Conservation (phyloP, 352 stramenopile genomes). For the Phytophthora chlamydospora region DNA sequence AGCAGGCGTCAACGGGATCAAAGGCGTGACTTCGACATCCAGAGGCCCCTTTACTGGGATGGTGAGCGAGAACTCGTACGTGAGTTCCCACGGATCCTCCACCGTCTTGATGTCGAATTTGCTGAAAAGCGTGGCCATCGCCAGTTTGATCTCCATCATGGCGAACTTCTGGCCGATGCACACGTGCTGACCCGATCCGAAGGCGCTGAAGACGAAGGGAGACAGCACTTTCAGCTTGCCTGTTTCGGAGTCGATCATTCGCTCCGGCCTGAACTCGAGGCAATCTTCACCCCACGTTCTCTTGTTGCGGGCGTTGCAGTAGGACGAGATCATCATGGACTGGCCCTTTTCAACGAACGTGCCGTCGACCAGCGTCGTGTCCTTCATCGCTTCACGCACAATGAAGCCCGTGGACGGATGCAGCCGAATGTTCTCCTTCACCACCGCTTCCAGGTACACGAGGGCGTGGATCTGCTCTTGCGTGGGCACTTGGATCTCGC, state of each 20-base stretch:
- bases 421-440: slow-evolving; percentile 63
- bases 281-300: slow-evolving; percentile 51
- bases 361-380: slow-evolving; percentile 28
- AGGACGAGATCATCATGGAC: slow-evolving; percentile 18
- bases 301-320: slow-evolving; percentile 23
- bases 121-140: slow-evolving; percentile 49
- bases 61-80: slow-evolving; percentile 48
- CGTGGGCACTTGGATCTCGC: slow-evolving; percentile 25
- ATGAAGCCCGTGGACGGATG: slow-evolving; percentile 56
- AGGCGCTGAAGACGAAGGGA: slow-evolving; percentile 30
- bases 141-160: slow-evolving; percentile 59
- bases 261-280: slow-evolving; percentile 52
- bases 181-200: slow-evolving; percentile 48
- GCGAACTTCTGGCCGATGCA: slow-evolving; percentile 59
- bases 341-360: slow-evolving; percentile 17
- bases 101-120: slow-evolving; percentile 47
- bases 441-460: slow-evolving; percentile 54
- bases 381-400: slow-evolving; percentile 35
- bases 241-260: slow-evolving; percentile 46
- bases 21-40: slow-evolving; percentile 15
- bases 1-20: slow-evolving; percentile 1
- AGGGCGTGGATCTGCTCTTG: slow-evolving; percentile 46
- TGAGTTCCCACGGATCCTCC: slow-evolving; percentile 40
- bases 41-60: slow-evolving; percentile 40
- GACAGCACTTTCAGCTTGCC: slow-evolving; percentile 29